Evolutionary conservation across 345 rosid genomes (phyloP), one percentile per base, ranked within the genome.

Genomic region (Kandelia obovata): DNA sequence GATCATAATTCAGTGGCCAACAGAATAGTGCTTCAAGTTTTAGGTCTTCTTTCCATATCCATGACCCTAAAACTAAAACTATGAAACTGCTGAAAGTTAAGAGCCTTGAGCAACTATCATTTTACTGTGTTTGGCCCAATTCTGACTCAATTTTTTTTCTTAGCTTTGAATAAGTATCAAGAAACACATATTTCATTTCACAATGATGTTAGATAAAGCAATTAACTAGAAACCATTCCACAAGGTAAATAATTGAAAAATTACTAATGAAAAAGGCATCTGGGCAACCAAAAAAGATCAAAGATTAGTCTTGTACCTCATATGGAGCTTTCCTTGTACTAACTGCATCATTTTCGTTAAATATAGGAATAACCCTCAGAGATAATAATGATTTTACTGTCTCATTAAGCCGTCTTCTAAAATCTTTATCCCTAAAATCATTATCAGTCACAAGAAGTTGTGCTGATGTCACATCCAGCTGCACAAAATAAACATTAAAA

Each of bases 261-360:
- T 43, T 43, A 43, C 19, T 13, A 53, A 56, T 9, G 19, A 25
- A 56, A 56, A 25, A 23, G 2, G 59, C 28, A 56, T 56, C 6
- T 25, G 17, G 17, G 59, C 59, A 62, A 17, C 34, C 13, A 59
- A 30, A 34, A 66, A 26, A 59, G 25, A 11, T 8, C 26, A 60
- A 26, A 49, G 17, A 46, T n/a, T 20, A n/a, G 21, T 63, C 23
- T 16, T 57, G 70, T 73, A 85, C 99, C 99, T 92, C 98, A 65
- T 96, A 96, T 17, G 99, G 99, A 55, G 98, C 99, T 86, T 83
- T 92, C 84, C 98, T 80, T 21, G 98, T 92, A 84, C 99, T 96
- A 35, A 96, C 79, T 47, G 99, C 97, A 84, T 96, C 99, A 75
- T 96, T 96, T 87, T 96, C 99, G 71, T 96, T 96, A 67, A 96